Evolutionary conservation across 2,329 filamentous ascomycete species (phyloP), one percentile per base, ranked within the genome.

Genomic region (Alternaria longipes): DNA sequence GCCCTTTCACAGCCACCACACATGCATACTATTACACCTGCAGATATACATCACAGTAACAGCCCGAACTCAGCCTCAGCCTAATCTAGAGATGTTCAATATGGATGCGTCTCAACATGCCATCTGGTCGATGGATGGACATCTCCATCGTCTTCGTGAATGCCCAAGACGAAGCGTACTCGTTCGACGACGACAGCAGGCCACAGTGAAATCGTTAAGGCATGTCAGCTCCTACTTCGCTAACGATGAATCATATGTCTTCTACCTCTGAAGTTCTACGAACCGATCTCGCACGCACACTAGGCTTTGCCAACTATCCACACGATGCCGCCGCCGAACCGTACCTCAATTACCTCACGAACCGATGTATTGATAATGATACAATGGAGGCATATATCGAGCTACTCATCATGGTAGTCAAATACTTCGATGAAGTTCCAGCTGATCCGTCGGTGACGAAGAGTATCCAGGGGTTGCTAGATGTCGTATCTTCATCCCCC

Each of bases 341-440:
- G 20, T 69, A 70, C 42, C 50, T 73, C 20, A 65, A 64, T 32
- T 69, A 69, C 54, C 67, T 71, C n/a, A 18, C 49, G 32, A 71
- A 68, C 12, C 64, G 50, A 1, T 46, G 64, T 40, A 40, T 65
- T 30, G 59, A 56, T 3, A 41, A 54, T 5, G 59, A 54, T 4
- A 59, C 51, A 24, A 22, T 57, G 20, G 64, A 68, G 7, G 56
- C 59, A 26, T 66, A 66, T 14, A 24, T 64, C 2, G 18, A 12
- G 18, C 59, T 36, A 0, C 30, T 50, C 46, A 50, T 50, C 2
- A 50, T 1, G 3, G 32, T 50, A 12, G 20, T 36, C 8, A 22
- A 8, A 26, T 36, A 36, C 20, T 24, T 50, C 3, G 8, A 50
- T 3, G 14, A 3, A 3, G 18, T 1, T 8, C 20, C 22, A 6